Evolutionary conservation across 2,329 filamentous ascomycete species (phyloP), one percentile per base, ranked within the genome.

Genomic region (Cladophialophora immunda): DNA sequence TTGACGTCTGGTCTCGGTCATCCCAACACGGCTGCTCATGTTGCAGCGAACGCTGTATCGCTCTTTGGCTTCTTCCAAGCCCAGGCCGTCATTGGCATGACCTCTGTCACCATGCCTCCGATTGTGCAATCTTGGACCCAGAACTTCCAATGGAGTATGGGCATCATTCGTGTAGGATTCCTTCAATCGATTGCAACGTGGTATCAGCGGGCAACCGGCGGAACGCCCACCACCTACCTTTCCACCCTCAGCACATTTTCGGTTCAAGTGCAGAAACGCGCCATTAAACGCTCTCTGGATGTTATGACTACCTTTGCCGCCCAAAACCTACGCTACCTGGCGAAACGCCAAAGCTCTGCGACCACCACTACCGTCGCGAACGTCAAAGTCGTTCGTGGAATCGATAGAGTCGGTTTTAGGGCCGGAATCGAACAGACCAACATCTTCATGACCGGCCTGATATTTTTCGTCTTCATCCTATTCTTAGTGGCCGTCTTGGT

Each of bases 111-210:
- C 54, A 86, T 97, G 62, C 94, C 94, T 9, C 94, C 94, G 0
- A 92, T 97, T 68, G 94, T 97, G 62, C 86, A 92, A 75, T 87
- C 94, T 0, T 98, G 94, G 94, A 97, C 94, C 1, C 94, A 97
- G 81, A 94, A 97, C 81, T 97, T 98, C 82, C 92, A 96, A 77
- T 98, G 94, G 94, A 96, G 91, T 75, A 95, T 98, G 92, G 94
- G 94, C 73, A 93, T 98, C 74, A 97, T 98, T 74, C 87, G 87
- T 59, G 85, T 97, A 50, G 84, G 84, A n/a, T 97, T 97, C 78
- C 87, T 97, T 81, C 93, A 98, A 81, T 84, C 84, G 56, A 92
- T 97, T 75, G 92, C 92, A 68, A 97, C 93, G 38, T 98, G 94
- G 94, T 98, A 97, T 77, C 94, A 97, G 81, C 91, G 94, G 68